phyloP scores from a whole-genome alignment of 1,284 basidiomycete species.

The Polyporus tsugae region DNA sequence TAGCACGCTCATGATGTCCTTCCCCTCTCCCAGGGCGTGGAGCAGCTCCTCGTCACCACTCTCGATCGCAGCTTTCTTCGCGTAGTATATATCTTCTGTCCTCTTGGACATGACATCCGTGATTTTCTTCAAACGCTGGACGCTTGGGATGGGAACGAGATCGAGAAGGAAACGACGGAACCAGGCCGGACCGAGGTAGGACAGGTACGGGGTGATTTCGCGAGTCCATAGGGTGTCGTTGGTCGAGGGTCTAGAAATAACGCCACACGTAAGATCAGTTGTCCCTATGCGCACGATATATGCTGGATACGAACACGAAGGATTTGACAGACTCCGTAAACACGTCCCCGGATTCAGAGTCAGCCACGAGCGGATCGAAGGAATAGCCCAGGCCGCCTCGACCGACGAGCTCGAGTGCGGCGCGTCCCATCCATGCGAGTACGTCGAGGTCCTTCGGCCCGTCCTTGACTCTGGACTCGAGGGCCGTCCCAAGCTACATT shows the following conservation, averaged over 20 bases:
- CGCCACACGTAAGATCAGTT: not conserved
- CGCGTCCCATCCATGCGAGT: slow-evolving; percentile 46
- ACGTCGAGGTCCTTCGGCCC: slow-evolving; percentile 44
- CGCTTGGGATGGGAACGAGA: not conserved
- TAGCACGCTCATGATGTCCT: slow-evolving; percentile 40
- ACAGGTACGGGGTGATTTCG: not conserved
- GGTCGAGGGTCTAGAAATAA: not conserved
- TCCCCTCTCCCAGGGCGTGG: slow-evolving; percentile 33
- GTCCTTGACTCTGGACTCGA: slow-evolving; percentile 20
- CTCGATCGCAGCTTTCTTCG: slow-evolving; percentile 47
- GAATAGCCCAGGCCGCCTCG: slow-evolving; percentile 48
- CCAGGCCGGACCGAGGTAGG: not conserved
- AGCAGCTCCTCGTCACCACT: slow-evolving; percentile 47
- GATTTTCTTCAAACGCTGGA: slow-evolving; percentile 24
- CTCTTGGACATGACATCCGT: slow-evolving; percentile 47
- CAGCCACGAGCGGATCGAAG: slow-evolving; percentile 44
- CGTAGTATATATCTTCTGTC: slow-evolving; percentile 46
- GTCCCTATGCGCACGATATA: not conserved
- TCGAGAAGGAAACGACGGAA: slow-evolving; percentile 6
- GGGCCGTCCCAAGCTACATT: slow-evolving; percentile 26
- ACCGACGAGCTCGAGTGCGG: slow-evolving; percentile 43
- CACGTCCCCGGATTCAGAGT: slow-evolving; percentile 36
- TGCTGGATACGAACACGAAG: not conserved
- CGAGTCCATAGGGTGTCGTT: not conserved
- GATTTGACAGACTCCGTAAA: slow-evolving; percentile 31